phyloP scores from a whole-genome alignment of 1,284 basidiomycete species.

The Cutaneotrichosporon dermatis region DNA sequence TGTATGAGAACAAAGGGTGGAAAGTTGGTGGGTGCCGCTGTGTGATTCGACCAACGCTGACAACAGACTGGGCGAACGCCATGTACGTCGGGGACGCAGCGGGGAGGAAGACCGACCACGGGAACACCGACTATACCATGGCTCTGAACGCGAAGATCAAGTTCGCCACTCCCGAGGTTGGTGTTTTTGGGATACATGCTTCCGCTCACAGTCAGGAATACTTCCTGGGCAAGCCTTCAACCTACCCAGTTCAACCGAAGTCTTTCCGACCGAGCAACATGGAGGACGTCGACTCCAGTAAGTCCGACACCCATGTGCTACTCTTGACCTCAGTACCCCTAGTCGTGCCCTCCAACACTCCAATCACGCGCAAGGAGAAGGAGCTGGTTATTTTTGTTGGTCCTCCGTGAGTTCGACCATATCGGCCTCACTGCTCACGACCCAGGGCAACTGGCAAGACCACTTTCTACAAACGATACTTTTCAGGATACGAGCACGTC shows the following conservation, averaged over 20 bases:
- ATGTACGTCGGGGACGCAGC: constrained; percentile 90
- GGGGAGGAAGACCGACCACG: constrained; percentile 56
- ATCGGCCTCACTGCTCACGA: not conserved
- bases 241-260: constrained; percentile 35
- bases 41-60: not conserved
- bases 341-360: constrained; percentile 60
- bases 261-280: constrained; percentile 36
- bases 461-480: constrained; percentile 67
- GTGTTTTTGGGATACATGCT: constrained; percentile 1
- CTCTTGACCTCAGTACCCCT: constrained; percentile 52
- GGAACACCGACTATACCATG: constrained; percentile 78
- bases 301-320: not conserved
- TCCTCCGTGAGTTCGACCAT: constrained; percentile 54
- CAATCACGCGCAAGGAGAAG: constrained; percentile 55
- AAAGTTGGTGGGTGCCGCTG: constrained; percentile 58
- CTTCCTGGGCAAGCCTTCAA: constrained; percentile 60
- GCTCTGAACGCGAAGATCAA: constrained; percentile 67
- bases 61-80: constrained; percentile 60
- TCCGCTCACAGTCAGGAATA: constrained; percentile 49
- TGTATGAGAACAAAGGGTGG: constrained; percentile 59
- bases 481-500: constrained; percentile 72
- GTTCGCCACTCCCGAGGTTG: constrained; percentile 67
- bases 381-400: constrained; percentile 81
- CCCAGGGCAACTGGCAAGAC: constrained; percentile 72
- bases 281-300: constrained; percentile 6